Evolutionary conservation across 2,329 filamentous ascomycete species (phyloP).

Genomic region (Fusarium sp.): DNA sequence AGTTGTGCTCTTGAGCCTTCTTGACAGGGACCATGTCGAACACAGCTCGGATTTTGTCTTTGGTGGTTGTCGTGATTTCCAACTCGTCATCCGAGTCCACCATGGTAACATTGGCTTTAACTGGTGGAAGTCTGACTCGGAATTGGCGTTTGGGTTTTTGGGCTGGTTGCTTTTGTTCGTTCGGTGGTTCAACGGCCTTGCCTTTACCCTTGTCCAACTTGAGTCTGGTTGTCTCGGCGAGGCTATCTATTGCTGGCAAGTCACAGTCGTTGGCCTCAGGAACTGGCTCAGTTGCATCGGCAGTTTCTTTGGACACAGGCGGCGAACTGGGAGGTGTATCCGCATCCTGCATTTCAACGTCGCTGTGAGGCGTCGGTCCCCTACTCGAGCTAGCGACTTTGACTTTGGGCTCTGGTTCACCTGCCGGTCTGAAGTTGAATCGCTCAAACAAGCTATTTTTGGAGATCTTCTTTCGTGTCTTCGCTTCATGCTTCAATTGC

Average conservation of each 20-base stretch:
- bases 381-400: constrained; percentile 67
- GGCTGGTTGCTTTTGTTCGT: constrained; percentile 39
- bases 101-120: constrained; percentile 53
- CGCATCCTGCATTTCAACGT: constrained; percentile 62
- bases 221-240: constrained; percentile 48
- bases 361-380: constrained; percentile 63
- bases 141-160: constrained; percentile 59
- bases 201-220: constrained; percentile 70
- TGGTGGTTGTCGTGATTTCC: constrained; percentile 66
- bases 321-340: constrained; percentile 81
- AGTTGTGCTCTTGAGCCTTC: constrained; percentile 70
- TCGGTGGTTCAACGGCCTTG: constrained; percentile 55
- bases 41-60: constrained; percentile 68
- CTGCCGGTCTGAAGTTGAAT: constrained; percentile 77
- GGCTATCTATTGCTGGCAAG: constrained; percentile 52
- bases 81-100: constrained; percentile 70
- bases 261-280: constrained; percentile 26
- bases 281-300: not conserved
- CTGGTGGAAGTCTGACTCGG: constrained; percentile 61
- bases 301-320: constrained; percentile 53
- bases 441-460: constrained; percentile 84
- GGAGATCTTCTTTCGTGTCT: constrained; percentile 90
- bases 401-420: constrained; percentile 51
- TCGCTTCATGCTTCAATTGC: constrained; percentile 90
- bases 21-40: constrained; percentile 76